Percentiles rank a stretch among this genome's conserved stretches.
Evolutionary conservation across 2,329 filamentous ascomycete species (phyloP).

Genomic region (Alternaria hordeiaustralica): DNA sequence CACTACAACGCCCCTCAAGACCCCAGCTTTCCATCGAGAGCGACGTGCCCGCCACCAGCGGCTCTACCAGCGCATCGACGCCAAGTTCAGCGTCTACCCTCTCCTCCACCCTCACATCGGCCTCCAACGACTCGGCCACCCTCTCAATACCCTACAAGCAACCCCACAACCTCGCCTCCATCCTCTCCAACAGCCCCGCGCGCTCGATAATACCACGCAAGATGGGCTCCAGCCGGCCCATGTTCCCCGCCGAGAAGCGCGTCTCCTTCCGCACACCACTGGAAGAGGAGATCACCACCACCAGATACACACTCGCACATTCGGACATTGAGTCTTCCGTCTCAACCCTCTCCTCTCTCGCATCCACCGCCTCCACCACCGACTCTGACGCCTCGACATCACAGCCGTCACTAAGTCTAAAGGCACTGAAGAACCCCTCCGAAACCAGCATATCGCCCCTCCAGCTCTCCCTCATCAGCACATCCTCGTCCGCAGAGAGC

Average conservation of each 20-base stretch:
- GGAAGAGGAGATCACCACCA: conserved; percentile 65
- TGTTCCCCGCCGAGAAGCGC: conserved; percentile 64
- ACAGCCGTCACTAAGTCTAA: conserved; percentile 21
- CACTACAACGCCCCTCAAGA: conserved; percentile 34
- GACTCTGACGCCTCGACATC: conserved; percentile 19
- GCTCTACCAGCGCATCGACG: conserved; percentile 32
- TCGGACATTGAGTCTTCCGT: conserved; percentile 59
- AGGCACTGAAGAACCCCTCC: conserved; percentile 15
- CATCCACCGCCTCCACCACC: conserved; percentile 19
- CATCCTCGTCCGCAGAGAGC: conserved; percentile 30
- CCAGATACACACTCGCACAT: conserved; percentile 62
- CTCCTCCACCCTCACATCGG: conserved; percentile 51
- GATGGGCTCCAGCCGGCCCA: conserved; percentile 51
- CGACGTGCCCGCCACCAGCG: conserved; percentile 23
- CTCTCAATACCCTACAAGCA: conserved; percentile 54
- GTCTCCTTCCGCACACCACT: conserved; percentile 63
- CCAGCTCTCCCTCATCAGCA: conserved; percentile 9
- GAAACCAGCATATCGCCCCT: conserved; percentile 23
- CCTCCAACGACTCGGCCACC: conserved; percentile 48
- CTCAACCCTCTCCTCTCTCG: conserved; percentile 39
- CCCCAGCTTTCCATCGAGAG: conserved; percentile 45
- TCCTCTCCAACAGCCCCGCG: conserved; percentile 55
- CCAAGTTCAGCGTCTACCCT: conserved; percentile 47
- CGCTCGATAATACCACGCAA: conserved; percentile 45
- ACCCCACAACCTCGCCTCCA: conserved; percentile 54